Evolutionary conservation across 202 grass and related monocot species (phyloP).

Genomic region (Eragrostis tef): DNA sequence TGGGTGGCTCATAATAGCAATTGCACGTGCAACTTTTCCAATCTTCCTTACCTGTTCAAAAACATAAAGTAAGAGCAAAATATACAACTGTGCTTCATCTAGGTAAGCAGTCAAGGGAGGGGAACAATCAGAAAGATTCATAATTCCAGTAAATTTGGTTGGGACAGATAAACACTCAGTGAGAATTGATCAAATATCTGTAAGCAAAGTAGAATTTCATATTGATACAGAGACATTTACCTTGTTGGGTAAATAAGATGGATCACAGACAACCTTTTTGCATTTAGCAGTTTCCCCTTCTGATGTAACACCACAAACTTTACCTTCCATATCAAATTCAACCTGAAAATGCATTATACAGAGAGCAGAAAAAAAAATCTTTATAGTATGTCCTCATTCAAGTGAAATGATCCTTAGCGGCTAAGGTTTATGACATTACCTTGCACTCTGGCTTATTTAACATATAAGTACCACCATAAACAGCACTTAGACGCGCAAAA

Average conservation of each 20-base stretch:
- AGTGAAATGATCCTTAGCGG: slow-evolving; percentile 22
- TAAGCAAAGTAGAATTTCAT: slow-evolving; percentile 27
- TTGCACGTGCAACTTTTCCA: slow-evolving; percentile 78
- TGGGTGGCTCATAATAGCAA: slow-evolving; percentile 86
- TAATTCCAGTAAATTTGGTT: slow-evolving; percentile 33
- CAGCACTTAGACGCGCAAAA: slow-evolving; percentile 85
- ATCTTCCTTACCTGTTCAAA: slow-evolving; percentile 71
- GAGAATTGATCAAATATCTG: slow-evolving; percentile 9
- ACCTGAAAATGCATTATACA: slow-evolving; percentile 48
- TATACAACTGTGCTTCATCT: neutral
- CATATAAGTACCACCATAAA: slow-evolving; percentile 95
- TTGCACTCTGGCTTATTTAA: slow-evolving; percentile 88
- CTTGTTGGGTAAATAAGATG: slow-evolving; percentile 80
- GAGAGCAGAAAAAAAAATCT: slow-evolving; percentile 6
- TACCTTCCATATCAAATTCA: slow-evolving; percentile 81
- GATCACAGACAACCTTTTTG: slow-evolving; percentile 87
- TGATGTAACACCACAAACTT: slow-evolving; percentile 85
- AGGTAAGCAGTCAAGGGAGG: neutral
- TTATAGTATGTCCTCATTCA: neutral
- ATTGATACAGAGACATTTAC: slow-evolving; percentile 23
- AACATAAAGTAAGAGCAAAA: neutral
- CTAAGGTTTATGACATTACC: slow-evolving; percentile 41
- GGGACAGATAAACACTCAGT: slow-evolving; percentile 5
- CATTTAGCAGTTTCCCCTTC: slow-evolving; percentile 88
- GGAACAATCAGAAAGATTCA: slow-evolving; percentile 1